A percentile compares a stretch with the other conserved stretches of the same genome.
These are phyloP conservation scores for Mucor indicus DNA, from an alignment of 371 early-diverging fungal species.

Conservation along the genomic window DNA sequence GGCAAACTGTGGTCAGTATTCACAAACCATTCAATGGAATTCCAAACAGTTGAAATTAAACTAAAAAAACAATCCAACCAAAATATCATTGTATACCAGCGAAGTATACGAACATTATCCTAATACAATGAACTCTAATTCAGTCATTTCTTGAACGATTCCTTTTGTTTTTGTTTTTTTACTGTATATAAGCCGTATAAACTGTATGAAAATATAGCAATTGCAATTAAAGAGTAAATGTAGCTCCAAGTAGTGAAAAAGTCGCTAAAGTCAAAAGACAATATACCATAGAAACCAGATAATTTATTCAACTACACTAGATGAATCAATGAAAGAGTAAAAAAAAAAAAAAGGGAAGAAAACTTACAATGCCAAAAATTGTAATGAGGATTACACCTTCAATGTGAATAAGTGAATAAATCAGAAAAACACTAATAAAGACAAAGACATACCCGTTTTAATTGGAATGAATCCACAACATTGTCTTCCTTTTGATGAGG, in stretches of 20 bases:
- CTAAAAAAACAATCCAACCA: slow-evolving; percentile 45
- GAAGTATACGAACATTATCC: slow-evolving; percentile 22
- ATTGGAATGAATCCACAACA: slow-evolving; percentile 36
- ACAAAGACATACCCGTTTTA: slow-evolving; percentile 27
- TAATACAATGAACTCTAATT: neutral
- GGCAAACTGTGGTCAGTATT: slow-evolving; percentile 44
- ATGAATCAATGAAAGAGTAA: neutral
- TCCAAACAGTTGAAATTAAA: slow-evolving; percentile 27
- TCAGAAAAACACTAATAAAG: too few species aligned
- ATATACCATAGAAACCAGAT: slow-evolving; percentile 42
- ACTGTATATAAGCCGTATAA: slow-evolving; percentile 40
- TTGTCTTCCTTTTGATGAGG: slow-evolving; percentile 20
- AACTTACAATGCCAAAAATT: slow-evolving; percentile 44
- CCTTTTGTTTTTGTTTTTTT: slow-evolving; percentile 4
- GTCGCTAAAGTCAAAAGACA: slow-evolving; percentile 34
- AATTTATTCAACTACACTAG: slow-evolving; percentile 37
- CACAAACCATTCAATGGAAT: slow-evolving; percentile 41
- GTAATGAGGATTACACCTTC: slow-evolving; percentile 38
- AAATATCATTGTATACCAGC: slow-evolving; percentile 41
- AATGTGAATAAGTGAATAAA: neutral
- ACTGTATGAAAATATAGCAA: slow-evolving; percentile 30
- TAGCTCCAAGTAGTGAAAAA: slow-evolving; percentile 24
- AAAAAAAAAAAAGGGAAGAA: neutral
- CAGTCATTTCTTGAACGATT: too few species aligned
- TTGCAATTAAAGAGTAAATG: slow-evolving; percentile 29